phyloP scores from a whole-genome alignment of 768 basidiomycete species.

The Fomitopsis serialis region DNA sequence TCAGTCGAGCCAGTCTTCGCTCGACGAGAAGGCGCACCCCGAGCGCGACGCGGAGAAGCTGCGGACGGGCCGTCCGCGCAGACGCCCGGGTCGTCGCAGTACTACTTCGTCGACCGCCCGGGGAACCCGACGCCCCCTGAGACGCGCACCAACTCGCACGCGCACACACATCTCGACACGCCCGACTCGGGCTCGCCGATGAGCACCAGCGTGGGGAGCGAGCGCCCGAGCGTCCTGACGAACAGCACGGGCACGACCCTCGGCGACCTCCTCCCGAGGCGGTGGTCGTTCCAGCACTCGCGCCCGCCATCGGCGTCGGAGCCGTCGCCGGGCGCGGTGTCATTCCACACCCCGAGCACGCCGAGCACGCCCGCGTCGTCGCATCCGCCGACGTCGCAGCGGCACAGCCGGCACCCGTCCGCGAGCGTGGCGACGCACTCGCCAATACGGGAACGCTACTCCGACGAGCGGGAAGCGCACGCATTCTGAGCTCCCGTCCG shows the following conservation, averaged over 20 bases:
- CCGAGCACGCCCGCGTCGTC: background rate
- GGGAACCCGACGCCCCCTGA: conserved; percentile 21
- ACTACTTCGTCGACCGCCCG: conserved; percentile 13
- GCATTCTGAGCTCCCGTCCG: background rate
- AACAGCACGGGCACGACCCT: conserved; percentile 18
- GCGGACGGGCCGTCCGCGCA: conserved; percentile 1
- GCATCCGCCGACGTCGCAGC: conserved; percentile 3
- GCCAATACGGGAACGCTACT: conserved; percentile 14
- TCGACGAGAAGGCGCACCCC: conserved; percentile 13
- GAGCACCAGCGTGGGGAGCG: conserved; percentile 13
- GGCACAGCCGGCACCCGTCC: conserved; percentile 17
- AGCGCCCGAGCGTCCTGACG: conserved; percentile 4
- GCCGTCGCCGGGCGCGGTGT: conserved; percentile 7
- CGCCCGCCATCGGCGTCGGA: conserved; percentile 21
- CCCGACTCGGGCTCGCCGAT: conserved; percentile 7
- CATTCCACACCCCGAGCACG: conserved; percentile 8
- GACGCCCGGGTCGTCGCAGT: conserved; percentile 16
- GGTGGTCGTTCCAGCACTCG: conserved; percentile 26
- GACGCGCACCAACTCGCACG: conserved; percentile 5
- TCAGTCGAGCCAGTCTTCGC: conserved; percentile 12
- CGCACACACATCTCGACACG: background rate
- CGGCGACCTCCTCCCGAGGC: conserved; percentile 21
- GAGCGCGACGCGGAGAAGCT: conserved; percentile 12
- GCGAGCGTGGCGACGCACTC: conserved; percentile 9
- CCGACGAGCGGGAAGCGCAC: conserved; percentile 1